These are phyloP conservation scores for Millerozyma miso DNA, from an alignment of 805 yeast species.

Conservation along the genomic window DNA sequence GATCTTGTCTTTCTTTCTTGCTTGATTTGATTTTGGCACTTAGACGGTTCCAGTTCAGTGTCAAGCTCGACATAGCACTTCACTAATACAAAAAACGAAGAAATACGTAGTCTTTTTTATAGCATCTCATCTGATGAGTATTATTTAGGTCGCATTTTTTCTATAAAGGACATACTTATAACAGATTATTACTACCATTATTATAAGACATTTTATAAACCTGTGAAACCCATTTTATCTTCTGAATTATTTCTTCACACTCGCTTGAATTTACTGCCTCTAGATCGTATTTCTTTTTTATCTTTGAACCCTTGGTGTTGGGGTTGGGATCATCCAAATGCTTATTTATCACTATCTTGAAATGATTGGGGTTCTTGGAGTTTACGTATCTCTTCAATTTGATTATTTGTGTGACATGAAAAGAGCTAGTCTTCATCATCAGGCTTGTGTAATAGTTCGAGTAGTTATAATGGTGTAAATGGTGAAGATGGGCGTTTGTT, in stretches of 20 bases:
- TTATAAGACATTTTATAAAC: slow-evolving; percentile 43
- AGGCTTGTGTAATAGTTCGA: slow-evolving; percentile 55
- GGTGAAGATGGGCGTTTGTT: slow-evolving; percentile 26
- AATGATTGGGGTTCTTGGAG: slow-evolving; percentile 65
- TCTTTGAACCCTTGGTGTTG: slow-evolving; percentile 44
- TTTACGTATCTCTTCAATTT: slow-evolving; percentile 67
- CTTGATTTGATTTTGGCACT: slow-evolving; percentile 7
- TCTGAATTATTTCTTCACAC: slow-evolving; percentile 72
- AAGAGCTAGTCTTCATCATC: slow-evolving; percentile 76
- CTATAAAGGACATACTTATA: not conserved
- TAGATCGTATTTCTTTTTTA: slow-evolving; percentile 79
- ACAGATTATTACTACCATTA: not conserved
- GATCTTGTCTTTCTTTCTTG: slow-evolving; percentile 8
- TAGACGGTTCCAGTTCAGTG: slow-evolving; percentile 25
- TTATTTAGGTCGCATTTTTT: not conserved
- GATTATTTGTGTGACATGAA: slow-evolving; percentile 75
- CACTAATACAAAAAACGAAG: not conserved
- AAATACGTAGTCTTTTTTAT: not conserved
- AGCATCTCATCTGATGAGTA: not conserved
- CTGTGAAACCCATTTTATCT: slow-evolving; percentile 53
- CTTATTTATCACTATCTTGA: slow-evolving; percentile 66
- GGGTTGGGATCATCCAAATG: slow-evolving; percentile 19
- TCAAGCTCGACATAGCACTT: slow-evolving; percentile 8
- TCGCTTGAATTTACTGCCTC: slow-evolving; percentile 64
- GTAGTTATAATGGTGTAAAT: slow-evolving; percentile 36